Evolutionary conservation across 805 yeast genomes (phyloP), one percentile per base, ranked within the genome.

Genomic region (Lachancea dasiensis): DNA sequence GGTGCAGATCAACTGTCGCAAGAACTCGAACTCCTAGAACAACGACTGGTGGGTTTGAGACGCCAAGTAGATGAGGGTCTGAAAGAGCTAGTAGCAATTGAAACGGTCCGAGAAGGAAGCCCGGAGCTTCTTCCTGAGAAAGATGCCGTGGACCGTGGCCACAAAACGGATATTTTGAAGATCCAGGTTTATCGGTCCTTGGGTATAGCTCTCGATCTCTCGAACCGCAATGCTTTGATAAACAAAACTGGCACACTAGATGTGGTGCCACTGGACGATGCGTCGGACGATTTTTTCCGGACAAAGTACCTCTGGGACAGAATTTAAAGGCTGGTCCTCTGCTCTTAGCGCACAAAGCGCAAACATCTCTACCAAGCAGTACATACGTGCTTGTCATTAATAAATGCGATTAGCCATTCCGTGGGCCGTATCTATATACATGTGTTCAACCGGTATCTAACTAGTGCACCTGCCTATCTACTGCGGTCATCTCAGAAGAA

Each of bases 281-380:
- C 75, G 41, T 75, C 78, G 44, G 75, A 82, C 49, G 79, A 78
- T 41, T 80, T 70, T 50, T 84, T 82, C 56, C 72, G 82, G 21
- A 72, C 86, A 10, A 84, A 85, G 51, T 81, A 75, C 53, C 73
- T 85, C 22, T 85, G 95, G 95, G 92, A 83, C 44, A 70, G 73
- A 38, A 47, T 75, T 45, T 69, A 42, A 48, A 15, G 10, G n/a
- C 16, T 31, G 16, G 16, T n/a, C n/a, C 16, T 15, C 10, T 14
- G 19, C 6, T n/a, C 7, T 22, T 10, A 8, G 24, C 9, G 7
- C 24, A 8, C 24, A 10, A 22, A 8, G 10, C 10, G 7, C 24
- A n/a, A n/a, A n/a, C n/a, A n/a, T n/a, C n/a, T n/a, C n/a, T n/a
- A n/a, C n/a, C n/a, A n/a, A n/a, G n/a, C n/a, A n/a, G n/a, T n/a